Evolutionary conservation across 345 rosid genomes (phyloP).

Genomic region (Arabis hirsuta): DNA sequence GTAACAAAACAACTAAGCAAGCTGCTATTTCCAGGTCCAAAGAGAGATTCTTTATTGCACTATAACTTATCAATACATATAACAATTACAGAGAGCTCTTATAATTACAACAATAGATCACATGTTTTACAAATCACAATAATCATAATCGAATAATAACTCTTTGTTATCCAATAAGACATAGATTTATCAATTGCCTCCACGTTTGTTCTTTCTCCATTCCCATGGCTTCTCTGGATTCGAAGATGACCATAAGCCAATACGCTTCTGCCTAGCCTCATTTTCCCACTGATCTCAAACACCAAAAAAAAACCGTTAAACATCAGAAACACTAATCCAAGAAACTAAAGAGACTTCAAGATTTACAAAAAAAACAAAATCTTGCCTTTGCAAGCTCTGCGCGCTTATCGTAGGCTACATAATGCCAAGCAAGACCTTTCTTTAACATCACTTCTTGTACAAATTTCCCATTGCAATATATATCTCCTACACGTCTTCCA

Average conservation of each 20-base stretch:
- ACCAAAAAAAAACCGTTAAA: not conserved
- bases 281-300: slow-evolving; percentile 69
- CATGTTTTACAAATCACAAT: not conserved
- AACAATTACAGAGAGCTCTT: slow-evolving; percentile 33
- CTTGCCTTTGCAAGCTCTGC: slow-evolving; percentile 60
- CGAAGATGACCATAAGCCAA: slow-evolving; percentile 74
- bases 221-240: slow-evolving; percentile 93
- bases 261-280: slow-evolving; percentile 63
- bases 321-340: slow-evolving; percentile 8
- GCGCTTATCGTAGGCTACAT: slow-evolving; percentile 66
- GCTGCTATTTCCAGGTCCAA: slow-evolving; percentile 17
- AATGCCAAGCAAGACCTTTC: slow-evolving; percentile 93
- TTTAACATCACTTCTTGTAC: slow-evolving; percentile 72
- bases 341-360: slow-evolving; percentile 10
- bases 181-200: slow-evolving; percentile 33
- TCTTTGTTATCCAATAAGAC: not conserved
- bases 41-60: slow-evolving; percentile 16
- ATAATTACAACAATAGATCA: slow-evolving; percentile 33
- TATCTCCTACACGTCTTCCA: slow-evolving; percentile 71
- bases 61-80: slow-evolving; percentile 8
- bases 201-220: slow-evolving; percentile 72
- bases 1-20: slow-evolving; percentile 33
- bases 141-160: slow-evolving; percentile 11
- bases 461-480: slow-evolving; percentile 69
- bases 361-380: not conserved